A percentile compares a stretch with the other conserved stretches of the same genome.
These are phyloP conservation scores for Peniophora sp. DNA, from an alignment of 1,284 basidiomycete species.

Conservation along the genomic window DNA sequence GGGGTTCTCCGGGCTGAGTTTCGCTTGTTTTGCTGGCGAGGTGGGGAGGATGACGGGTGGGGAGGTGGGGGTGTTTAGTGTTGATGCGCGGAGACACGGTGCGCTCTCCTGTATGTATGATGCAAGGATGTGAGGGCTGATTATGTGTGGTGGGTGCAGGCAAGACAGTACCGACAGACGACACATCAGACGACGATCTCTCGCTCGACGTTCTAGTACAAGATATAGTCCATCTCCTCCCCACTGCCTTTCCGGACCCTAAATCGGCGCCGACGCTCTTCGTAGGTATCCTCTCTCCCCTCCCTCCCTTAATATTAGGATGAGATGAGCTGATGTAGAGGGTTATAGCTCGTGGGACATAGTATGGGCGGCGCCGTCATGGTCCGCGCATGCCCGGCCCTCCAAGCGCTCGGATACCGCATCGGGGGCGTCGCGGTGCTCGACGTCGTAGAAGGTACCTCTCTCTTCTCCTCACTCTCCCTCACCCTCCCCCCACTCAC, in stretches of 20 bases:
- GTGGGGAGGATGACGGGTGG: constrained; percentile 57
- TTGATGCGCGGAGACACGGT: constrained; percentile 94
- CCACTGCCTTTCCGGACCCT: constrained; percentile 62
- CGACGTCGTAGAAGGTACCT: constrained; percentile 90
- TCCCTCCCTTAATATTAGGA: constrained; percentile 1
- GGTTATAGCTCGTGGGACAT: constrained; percentile 80
- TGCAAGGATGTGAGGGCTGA: neutral
- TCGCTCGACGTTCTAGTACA: constrained; percentile 61
- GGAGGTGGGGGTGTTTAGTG: constrained; percentile 76
- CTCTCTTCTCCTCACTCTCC: neutral
- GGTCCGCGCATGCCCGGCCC: constrained; percentile 57
- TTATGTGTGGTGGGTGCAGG: constrained; percentile 35
- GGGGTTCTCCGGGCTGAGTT: constrained; percentile 73
- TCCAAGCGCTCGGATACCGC: constrained; percentile 63
- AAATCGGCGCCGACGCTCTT: constrained; percentile 61
- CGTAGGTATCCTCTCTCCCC: constrained; percentile 45
- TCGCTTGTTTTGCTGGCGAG: constrained; percentile 82
- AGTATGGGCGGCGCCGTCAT: constrained; percentile 90
- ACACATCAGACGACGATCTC: constrained; percentile 53
- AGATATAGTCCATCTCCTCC: constrained; percentile 67
- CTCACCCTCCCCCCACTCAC: no score
- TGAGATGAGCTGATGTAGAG: neutral
- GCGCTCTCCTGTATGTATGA: constrained; percentile 24
- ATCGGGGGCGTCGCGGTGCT: constrained; percentile 83
- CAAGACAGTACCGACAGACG: constrained; percentile 42